A percentile compares a stretch with the other conserved stretches of the same genome.
Conservation (phyloP, 164 flowering plant genomes). For the Hamamelis virginiana region DNA sequence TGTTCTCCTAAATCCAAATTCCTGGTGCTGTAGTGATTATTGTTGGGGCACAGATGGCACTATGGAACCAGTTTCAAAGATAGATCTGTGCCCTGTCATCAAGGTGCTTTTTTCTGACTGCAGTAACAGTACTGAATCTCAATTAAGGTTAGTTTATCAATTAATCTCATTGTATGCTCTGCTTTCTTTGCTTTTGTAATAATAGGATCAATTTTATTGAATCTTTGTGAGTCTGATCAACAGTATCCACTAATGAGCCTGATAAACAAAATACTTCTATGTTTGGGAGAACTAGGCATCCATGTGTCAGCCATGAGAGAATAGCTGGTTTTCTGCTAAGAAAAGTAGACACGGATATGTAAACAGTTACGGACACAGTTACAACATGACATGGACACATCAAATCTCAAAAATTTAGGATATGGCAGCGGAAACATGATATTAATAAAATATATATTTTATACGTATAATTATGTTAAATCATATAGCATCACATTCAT, state of each 20-base stretch:
- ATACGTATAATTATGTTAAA: too few species aligned
- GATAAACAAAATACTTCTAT: not conserved
- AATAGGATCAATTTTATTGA: not conserved
- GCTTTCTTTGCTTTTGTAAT: not conserved
- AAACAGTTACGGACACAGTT: too few species aligned
- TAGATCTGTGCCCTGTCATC: conserved; percentile 55
- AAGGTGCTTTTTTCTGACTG: conserved; percentile 77
- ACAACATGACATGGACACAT: too few species aligned
- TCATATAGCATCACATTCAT: too few species aligned
- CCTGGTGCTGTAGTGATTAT: conserved; percentile 66
- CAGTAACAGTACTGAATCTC: conserved; percentile 33
- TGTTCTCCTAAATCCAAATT: conserved; percentile 69
- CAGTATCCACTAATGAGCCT: not conserved
- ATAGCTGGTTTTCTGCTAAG: too few species aligned
- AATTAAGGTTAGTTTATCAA: conserved; percentile 46
- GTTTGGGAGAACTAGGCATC: too few species aligned
- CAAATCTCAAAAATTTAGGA: too few species aligned
- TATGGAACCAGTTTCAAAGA: conserved; percentile 28
- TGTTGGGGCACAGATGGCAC: conserved; percentile 31
- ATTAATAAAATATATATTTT: too few species aligned
- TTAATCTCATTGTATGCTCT: not conserved
- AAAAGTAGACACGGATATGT: too few species aligned
- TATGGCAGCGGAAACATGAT: too few species aligned
- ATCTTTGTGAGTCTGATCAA: not conserved
- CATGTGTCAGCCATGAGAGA: too few species aligned